Evolutionary conservation across 2,329 filamentous ascomycete genomes (phyloP).

Genomic region (Beauveria varroae): DNA sequence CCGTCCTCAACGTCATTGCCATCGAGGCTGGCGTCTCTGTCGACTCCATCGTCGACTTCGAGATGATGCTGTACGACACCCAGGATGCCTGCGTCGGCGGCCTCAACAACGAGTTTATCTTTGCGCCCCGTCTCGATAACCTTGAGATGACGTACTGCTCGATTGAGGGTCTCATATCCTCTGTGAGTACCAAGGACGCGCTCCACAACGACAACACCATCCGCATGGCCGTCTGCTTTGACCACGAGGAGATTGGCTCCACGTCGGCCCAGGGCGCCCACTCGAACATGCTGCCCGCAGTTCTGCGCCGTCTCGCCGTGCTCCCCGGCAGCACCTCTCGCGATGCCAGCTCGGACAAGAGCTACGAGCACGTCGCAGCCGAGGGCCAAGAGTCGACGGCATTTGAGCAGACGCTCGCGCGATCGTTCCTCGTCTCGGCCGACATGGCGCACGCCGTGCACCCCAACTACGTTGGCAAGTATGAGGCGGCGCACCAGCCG

Average conservation of each 20-base stretch:
- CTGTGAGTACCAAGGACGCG: conserved; percentile 53
- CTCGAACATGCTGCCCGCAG: conserved; percentile 81
- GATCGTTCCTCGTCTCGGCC: conserved; percentile 88
- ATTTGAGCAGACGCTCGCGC: conserved; percentile 85
- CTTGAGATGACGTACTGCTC: conserved; percentile 94
- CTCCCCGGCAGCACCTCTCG: conserved; percentile 57
- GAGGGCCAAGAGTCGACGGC: conserved; percentile 63
- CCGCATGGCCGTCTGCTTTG: conserved; percentile 88
- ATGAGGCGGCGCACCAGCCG: conserved; percentile 83
- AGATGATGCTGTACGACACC: conserved; percentile 94
- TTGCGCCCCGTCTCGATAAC: conserved; percentile 92
- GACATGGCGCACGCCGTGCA: conserved; percentile 98
- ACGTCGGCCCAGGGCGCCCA: conserved; percentile 87
- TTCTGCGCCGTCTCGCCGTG: conserved; percentile 79
- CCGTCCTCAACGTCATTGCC: conserved; percentile 78
- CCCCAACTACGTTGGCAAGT: conserved; percentile 89
- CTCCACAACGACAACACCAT: conserved; percentile 74
- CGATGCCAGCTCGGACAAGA: conserved; percentile 58
- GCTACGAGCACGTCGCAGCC: conserved; percentile 48
- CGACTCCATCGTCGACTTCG: conserved; percentile 79
- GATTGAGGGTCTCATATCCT: conserved; percentile 76
- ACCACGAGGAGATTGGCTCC: conserved; percentile 96
- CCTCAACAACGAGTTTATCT: conserved; percentile 88
- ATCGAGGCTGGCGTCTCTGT: conserved; percentile 64
- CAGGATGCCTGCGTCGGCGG: conserved; percentile 87